Base-by-base conservation (phyloP, 345 rosid genomes). In the Clarkia xantiana region DNA sequence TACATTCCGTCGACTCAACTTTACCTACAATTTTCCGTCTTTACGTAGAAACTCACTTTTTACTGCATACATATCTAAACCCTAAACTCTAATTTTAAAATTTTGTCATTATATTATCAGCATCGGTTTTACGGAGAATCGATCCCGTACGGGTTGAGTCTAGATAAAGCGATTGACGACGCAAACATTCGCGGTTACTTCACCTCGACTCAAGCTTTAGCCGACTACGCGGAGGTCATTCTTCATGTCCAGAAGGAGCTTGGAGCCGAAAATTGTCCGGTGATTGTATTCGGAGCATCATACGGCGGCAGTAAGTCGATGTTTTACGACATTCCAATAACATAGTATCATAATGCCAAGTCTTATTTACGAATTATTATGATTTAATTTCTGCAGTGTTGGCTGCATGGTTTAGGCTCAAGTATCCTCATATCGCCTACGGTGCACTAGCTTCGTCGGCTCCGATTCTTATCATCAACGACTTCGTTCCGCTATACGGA, bases 101-200 rank as follows among this genome's bases (percentile, higher is more conserved):
- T 1, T 40, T 14, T 16, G 39, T 11, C 23, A 52, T 10, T 13
- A 9, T 14, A 11, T 45, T 45, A 2, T 44, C 71, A 77, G 82
- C 79, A 77, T 56, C 69, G 82, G 16, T 77, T 63, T 59, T 74
- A 74, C 45, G 83, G 83, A 7, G 55, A 68, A 49, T 63, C 75
- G 0, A 66, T 77, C 57, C 82, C 74, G 9, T 63, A 60, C 39
- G 60, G 53, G 13, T 48, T 64, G 42, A 62, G 45, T n/a, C 11
- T 57, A 18, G 34, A 53, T 36, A 52, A 52, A 40, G 63, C 68
- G 3, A 10, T 66, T 34, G 44, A 45, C 10, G 59, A 66, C 46
- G 55, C 74, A 2, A 55, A 65, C 38, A 42, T 49, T 13, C 64
- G 53, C 6, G 78, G 78, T 0, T 73, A 63, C 29, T 69, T 73